Evolutionary conservation across 23 red algal genomes (phyloP), one percentile per base, ranked within the genome.

Genomic region (Cyanidioschyzon merolae): DNA sequence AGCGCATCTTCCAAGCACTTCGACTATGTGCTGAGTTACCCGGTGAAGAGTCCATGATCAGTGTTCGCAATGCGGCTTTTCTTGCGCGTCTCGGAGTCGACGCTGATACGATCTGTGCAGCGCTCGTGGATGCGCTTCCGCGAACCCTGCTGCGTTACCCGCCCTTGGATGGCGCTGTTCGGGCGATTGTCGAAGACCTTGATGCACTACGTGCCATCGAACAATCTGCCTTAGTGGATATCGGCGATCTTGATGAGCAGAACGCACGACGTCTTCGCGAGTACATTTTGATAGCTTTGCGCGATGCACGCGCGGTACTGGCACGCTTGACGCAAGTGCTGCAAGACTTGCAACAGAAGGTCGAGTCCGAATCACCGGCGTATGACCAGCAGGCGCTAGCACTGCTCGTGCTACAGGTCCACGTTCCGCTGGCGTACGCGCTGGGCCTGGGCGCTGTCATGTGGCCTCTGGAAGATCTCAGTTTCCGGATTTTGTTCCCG

Each of bases 401-500:
- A 15, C 71, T 86, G 25, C 57, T 79, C 25, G 27, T 24, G 50
- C 77, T 86, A 45, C 83, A 86, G 35, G 74, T 86, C 16, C 68
- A 74, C 39, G 71, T 79, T 41, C 83, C 83, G 27, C 74, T 86
- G 39, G 83, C 83, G 59, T 57, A 81, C 37, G 71, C 83, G 15
- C 1, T 80, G 12, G 83, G 83, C 2, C 24, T 82, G 29, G 38
- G 83, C n/a, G 79, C 78, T 35, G 76, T 86, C 32, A 86, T 86
- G 83, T 86, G 75, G 74, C 57, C 78, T 2, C 59, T 86, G 83
- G 74, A 80, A n/a, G 83, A 86, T 34, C 51, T 59, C 1, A 57
- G 74, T 39, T 81, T 86, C 76, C 59, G 83, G 35, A 75, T 86
- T 37, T 59, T 86, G 29, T 86, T 86, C 37, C 83, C 83, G 34